Evolutionary conservation across 1,139 yeast species (phyloP).

Genomic region (Saccharomyces pastorianus): DNA sequence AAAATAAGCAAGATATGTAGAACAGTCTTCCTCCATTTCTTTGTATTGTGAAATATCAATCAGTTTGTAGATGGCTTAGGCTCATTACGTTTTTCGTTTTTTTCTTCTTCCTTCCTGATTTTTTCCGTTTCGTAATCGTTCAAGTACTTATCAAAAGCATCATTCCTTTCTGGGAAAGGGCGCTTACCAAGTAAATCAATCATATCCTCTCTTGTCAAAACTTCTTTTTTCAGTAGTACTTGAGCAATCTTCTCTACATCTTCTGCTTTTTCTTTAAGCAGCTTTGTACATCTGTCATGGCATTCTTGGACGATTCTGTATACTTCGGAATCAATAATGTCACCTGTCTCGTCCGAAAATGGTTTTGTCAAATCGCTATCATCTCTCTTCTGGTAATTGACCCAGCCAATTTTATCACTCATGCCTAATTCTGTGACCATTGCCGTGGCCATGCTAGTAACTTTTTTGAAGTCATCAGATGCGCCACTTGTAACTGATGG

Average conservation of each 20-base stretch:
- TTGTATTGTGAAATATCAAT: not conserved
- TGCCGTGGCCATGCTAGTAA: conserved; percentile 66
- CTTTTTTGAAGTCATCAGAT: conserved; percentile 71
- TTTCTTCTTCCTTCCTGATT: conserved; percentile 15
- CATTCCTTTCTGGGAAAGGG: conserved; percentile 70
- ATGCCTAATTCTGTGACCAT: conserved; percentile 74
- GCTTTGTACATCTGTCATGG: conserved; percentile 43
- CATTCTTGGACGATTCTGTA: conserved; percentile 52
- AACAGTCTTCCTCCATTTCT: not conserved
- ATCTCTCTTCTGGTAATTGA: conserved; percentile 43
- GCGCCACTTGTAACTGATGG: conserved; percentile 77
- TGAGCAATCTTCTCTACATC: conserved; percentile 66
- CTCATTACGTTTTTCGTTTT: conserved; percentile 5
- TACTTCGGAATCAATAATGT: conserved; percentile 57
- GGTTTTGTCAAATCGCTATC: conserved; percentile 57
- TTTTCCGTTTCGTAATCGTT: conserved; percentile 34
- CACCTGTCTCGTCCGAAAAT: conserved; percentile 63
- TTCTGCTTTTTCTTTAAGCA: conserved; percentile 50
- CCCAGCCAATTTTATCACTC: conserved; percentile 61
- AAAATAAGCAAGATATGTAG: not conserved
- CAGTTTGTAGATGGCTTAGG: not conserved
- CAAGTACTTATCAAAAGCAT: conserved; percentile 71
- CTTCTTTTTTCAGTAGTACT: conserved; percentile 59
- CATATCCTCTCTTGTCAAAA: conserved; percentile 77
- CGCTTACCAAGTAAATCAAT: conserved; percentile 62